These are phyloP conservation scores for Mallotus repandus DNA, from an alignment of 441 rosid species.

Conservation along the genomic window DNA sequence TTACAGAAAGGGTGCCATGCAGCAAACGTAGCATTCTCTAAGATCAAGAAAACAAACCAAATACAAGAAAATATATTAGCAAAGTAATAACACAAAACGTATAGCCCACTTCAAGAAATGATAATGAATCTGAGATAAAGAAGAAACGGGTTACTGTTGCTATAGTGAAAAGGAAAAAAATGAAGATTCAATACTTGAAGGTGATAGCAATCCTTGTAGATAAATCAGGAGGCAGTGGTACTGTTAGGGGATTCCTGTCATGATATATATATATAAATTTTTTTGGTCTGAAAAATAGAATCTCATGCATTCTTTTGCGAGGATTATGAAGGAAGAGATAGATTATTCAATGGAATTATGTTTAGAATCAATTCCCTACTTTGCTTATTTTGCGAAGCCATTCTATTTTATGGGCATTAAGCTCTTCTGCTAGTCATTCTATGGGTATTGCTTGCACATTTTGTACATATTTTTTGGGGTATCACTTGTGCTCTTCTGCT, in stretches of 20 bases:
- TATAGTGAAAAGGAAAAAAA: not conserved
- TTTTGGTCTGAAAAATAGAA: not conserved
- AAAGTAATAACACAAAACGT: not conserved
- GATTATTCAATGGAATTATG: not conserved
- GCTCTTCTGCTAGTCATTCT: too few relatives aligned
- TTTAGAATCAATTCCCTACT: constrained; percentile 36
- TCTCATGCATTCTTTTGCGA: not conserved
- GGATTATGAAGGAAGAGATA: constrained; percentile 28
- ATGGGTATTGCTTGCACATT: not conserved
- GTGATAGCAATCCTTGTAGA: not conserved
- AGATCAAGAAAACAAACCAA: not conserved
- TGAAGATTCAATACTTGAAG: constrained; percentile 8
- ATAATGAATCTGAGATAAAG: not conserved
- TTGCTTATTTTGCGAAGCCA: not conserved
- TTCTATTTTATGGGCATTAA: not conserved
- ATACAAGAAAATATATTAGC: not conserved
- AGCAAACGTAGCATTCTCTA: constrained; percentile 43
- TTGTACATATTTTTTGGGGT: too few relatives aligned
- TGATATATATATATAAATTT: not conserved
- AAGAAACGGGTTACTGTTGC: not conserved
- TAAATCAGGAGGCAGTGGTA: not conserved
- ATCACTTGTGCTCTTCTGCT: not conserved
- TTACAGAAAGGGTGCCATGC: constrained; percentile 79
- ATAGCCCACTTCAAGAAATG: not conserved
- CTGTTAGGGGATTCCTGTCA: not conserved